Percentiles rank a stretch among this genome's conserved stretches.
Evolutionary conservation across 2,329 filamentous ascomycete genomes (phyloP).

Genomic region (Chrysoporthe austroafricana): DNA sequence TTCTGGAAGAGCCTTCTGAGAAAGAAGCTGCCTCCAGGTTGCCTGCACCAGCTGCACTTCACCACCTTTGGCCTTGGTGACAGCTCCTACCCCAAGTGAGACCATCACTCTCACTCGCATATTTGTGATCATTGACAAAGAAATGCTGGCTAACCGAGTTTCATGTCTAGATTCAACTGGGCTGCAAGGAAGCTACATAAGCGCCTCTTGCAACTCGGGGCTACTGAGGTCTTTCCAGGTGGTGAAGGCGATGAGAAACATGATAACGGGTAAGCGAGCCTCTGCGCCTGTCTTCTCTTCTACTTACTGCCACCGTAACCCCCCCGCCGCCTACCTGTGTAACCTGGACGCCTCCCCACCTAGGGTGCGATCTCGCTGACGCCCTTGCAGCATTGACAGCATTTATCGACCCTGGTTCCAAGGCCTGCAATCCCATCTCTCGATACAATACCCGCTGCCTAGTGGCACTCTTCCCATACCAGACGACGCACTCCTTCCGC

Average conservation of each 20-base stretch:
- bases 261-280: constrained; percentile 75
- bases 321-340: not conserved
- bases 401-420: constrained; percentile 79
- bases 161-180: constrained; percentile 76
- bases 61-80: constrained; percentile 91
- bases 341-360: not conserved
- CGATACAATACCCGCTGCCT: constrained; percentile 71
- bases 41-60: constrained; percentile 71
- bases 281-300: constrained; percentile 1
- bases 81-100: constrained; percentile 88
- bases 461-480: constrained; percentile 71
- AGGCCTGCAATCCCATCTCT: constrained; percentile 67
- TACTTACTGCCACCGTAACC: not conserved
- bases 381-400: constrained; percentile 69
- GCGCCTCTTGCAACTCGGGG: constrained; percentile 81
- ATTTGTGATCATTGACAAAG: not conserved
- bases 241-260: constrained; percentile 95
- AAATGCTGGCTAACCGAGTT: not conserved
- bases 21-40: constrained; percentile 74
- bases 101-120: not conserved
- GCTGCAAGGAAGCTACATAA: constrained; percentile 87
- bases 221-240: constrained; percentile 71
- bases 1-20: constrained; percentile 88
- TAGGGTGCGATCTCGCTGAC: not conserved
- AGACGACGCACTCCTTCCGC: constrained; percentile 72